phyloP scores from a whole-genome alignment of 2,329 filamentous ascomycete genomes.

The Exserohilum rostratum region DNA sequence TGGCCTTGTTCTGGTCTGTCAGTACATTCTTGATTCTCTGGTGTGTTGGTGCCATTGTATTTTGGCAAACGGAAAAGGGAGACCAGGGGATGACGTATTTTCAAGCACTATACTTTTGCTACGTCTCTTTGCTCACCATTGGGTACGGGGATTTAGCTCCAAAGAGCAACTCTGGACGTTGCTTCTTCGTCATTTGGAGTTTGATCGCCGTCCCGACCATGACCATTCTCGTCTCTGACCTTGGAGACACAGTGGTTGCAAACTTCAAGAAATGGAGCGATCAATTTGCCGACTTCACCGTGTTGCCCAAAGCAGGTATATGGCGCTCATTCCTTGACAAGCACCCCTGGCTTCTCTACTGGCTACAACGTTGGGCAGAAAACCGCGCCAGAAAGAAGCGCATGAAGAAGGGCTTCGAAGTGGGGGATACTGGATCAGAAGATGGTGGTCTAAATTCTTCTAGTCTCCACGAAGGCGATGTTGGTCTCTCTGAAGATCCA shows the following conservation, averaged over 20 bases:
- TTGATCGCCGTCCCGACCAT: conserved; percentile 84
- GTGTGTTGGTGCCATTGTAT: conserved; percentile 79
- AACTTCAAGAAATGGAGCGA: conserved; percentile 68
- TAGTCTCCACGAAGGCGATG: conserved; percentile 24
- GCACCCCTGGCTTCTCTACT: conserved; percentile 53
- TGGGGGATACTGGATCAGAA: conserved; percentile 43
- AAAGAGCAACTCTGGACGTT: conserved; percentile 75
- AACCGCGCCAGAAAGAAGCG: conserved; percentile 47
- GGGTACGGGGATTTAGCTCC: conserved; percentile 85
- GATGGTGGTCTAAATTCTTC: conserved; percentile 22
- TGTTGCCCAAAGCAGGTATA: conserved; percentile 65
- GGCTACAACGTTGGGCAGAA: conserved; percentile 44
- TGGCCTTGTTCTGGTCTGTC: conserved; percentile 70
- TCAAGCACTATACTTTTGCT: conserved; percentile 82
- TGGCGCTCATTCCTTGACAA: conserved; percentile 59
- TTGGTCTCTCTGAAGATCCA: background rate
- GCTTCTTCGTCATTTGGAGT: conserved; percentile 94
- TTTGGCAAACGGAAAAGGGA: conserved; percentile 65
- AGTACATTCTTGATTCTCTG: conserved; percentile 75
- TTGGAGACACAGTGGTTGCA: conserved; percentile 80
- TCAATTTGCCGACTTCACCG: conserved; percentile 67
- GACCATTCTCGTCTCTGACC: conserved; percentile 68
- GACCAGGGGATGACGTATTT: conserved; percentile 73
- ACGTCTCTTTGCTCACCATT: conserved; percentile 81
- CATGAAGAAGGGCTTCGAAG: conserved; percentile 55